Evolutionary conservation across 2,329 filamentous ascomycete genomes (phyloP), one percentile per base, ranked within the genome.

Genomic region (Fusarium armeniacum): DNA sequence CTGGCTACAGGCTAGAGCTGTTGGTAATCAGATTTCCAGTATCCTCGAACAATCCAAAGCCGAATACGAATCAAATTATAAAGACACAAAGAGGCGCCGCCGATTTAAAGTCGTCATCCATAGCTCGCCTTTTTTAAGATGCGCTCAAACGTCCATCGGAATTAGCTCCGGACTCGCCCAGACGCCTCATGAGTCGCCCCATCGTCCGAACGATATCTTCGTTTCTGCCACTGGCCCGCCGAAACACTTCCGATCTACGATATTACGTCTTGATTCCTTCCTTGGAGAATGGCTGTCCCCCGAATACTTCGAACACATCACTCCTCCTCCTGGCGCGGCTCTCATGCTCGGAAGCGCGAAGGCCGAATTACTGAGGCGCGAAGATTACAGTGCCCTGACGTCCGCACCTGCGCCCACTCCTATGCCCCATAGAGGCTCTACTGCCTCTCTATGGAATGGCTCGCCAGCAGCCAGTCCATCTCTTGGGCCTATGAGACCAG

Each of bases 261-360:
- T 90, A 12, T 81, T 99, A 49, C 91, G 96, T 1, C 86, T 99
- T 8, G 96, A 99, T 80, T 91, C 94, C 0, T 98, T 97, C 76
- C 85, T 99, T 0, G 95, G 96, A 50, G 96, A 99, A 83, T 99
- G 96, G 96, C 85, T 98, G 32, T 93, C 92, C 3, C 93, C 94
- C 2, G 91, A 94, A 76, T 99, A 99, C 79, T 99, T 95, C 75
- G 94, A 97, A 67, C 87, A 92, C 54, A 98, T 98, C 69, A 95
- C 92, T 0, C 93, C 94, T 5, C 96, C 96, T 13, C 96, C 96
- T 0, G 89, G 89, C 44, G 95, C 93, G 5, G 88, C 91, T 6
- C 87, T 96, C 81, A 97, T 99, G 93, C 85, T 98, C 4, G 92
- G 92, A 28, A 89, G 89, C 41, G 95, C 96, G 32, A 98, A 98